Conservation (phyloP, 129 eudicot genomes). For the Mikania micrantha region DNA sequence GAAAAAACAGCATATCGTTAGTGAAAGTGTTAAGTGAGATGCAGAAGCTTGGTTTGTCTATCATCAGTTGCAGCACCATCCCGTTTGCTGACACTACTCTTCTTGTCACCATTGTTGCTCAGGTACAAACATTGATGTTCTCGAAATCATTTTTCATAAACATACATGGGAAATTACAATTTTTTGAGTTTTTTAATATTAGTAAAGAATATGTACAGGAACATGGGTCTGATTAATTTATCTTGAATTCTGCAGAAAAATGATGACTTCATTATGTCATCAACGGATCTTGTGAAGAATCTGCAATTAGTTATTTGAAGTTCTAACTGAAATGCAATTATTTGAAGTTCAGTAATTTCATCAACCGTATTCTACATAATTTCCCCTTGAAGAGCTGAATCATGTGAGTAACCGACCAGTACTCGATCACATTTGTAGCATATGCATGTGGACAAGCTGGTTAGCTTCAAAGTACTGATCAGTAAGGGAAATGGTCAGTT, state of each 20-base stretch:
- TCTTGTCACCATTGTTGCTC: conserved; percentile 40
- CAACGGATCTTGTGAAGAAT: conserved; percentile 32
- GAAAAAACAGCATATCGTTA: conserved; percentile 19
- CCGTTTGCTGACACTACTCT: conserved; percentile 42
- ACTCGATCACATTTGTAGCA: not conserved
- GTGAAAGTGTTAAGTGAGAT: conserved; percentile 34
- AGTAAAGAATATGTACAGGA: not conserved
- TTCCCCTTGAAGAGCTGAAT: not conserved
- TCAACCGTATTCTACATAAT: not conserved
- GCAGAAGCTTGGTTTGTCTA: conserved; percentile 34
- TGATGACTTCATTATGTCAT: conserved; percentile 26
- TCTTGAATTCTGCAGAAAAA: conserved; percentile 21
- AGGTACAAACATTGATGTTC: conserved; percentile 25
- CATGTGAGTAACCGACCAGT: not conserved
- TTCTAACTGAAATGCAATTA: not conserved
- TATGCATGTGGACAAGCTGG: not conserved
- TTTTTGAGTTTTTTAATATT: not conserved
- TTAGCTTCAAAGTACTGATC: not conserved
- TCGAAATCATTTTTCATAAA: not conserved
- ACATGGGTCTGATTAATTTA: conserved; percentile 6
- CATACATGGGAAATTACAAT: not conserved
- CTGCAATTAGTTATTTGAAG: conserved; percentile 17
- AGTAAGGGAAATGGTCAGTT: no score
- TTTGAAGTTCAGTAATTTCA: not conserved
- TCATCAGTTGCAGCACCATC: conserved; percentile 42